Percentiles rank a stretch among this genome's conserved stretches.
phyloP scores from a whole-genome alignment of 371 early-diverging fungal species.

The Mucor plumbeus region DNA sequence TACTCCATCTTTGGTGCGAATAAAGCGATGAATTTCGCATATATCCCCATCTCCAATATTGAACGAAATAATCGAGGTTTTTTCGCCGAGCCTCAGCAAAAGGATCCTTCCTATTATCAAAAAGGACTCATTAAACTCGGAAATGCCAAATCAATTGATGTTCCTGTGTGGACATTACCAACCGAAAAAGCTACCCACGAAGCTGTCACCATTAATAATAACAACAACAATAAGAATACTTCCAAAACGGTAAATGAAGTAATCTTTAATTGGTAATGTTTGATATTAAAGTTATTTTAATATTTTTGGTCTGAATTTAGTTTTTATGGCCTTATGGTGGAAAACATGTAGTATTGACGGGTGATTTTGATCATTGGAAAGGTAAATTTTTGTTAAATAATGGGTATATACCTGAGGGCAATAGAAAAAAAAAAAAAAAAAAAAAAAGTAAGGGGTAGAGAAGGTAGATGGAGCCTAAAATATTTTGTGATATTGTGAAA shows the following conservation, averaged over 20 bases:
- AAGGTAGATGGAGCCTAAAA: not conserved
- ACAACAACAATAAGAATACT: not conserved
- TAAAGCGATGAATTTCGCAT: conserved; percentile 7
- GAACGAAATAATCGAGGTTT: conserved; percentile 2
- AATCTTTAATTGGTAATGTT: not conserved
- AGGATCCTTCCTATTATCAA: conserved; percentile 7
- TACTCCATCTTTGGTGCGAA: conserved; percentile 5
- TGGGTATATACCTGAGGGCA: not conserved
- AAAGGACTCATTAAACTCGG: not conserved
- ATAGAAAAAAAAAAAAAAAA: not conserved
- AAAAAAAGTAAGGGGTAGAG: too few relatives aligned
- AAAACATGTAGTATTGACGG: conserved; percentile 50
- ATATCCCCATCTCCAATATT: conserved; percentile 3
- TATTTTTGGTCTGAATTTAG: conserved; percentile 28
- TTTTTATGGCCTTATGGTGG: conserved; percentile 57
- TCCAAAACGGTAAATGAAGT: conserved; percentile 5
- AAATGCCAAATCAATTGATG: not conserved
- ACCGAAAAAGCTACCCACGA: not conserved
- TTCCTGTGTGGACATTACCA: conserved; percentile 11
- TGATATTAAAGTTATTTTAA: too few relatives aligned
- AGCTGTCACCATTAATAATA: not conserved
- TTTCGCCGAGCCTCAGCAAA: not conserved
- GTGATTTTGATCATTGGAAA: conserved; percentile 58
- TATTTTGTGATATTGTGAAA: conserved; percentile 11
- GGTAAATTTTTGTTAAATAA: conserved; percentile 27